These are phyloP conservation scores for Verticillium dahliae DNA, from an alignment of 2,329 filamentous ascomycete genomes.

Conservation along the genomic window DNA sequence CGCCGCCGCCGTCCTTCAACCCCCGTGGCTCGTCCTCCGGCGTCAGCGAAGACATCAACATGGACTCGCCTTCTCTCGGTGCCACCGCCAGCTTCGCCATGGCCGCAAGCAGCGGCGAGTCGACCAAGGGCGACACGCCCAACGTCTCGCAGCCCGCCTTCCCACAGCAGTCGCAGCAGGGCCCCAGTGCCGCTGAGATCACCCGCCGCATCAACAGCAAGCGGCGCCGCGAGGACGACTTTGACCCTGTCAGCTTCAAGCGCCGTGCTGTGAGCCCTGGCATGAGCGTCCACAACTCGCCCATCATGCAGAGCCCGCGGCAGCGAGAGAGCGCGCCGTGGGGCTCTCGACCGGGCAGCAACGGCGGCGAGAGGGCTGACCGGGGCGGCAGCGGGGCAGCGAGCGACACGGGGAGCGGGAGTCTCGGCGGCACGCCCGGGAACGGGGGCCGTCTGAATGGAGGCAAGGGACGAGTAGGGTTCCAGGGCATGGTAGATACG, in stretches of 20 bases:
- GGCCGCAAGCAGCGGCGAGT: conserved; percentile 12
- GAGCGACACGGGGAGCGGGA: conserved; percentile 40
- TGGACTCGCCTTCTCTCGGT: conserved; percentile 58
- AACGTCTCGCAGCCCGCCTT: conserved; percentile 14
- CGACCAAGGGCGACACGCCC: conserved; percentile 20
- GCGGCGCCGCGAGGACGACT: conserved; percentile 83
- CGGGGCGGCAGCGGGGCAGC: conserved; percentile 45
- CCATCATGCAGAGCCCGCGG: conserved; percentile 77
- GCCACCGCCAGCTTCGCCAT: conserved; percentile 26
- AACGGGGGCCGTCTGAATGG: conserved; percentile 36
- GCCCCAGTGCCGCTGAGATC: conserved; percentile 65
- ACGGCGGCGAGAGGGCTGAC: conserved; percentile 41
- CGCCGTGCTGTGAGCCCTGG: conserved; percentile 85
- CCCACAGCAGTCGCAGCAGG: conserved; percentile 21
- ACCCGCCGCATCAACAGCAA: conserved; percentile 74
- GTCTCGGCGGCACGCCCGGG: conserved; percentile 18
- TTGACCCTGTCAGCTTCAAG: conserved; percentile 84
- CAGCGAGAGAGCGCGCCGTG: conserved; percentile 65
- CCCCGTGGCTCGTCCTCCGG: conserved; percentile 53
- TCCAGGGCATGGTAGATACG: conserved; percentile 94
- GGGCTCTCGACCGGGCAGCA: conserved; percentile 64
- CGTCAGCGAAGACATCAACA: conserved; percentile 63
- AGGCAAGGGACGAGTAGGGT: conserved; percentile 60
- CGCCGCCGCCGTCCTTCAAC: conserved; percentile 60
- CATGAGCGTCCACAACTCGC: conserved; percentile 85